These are phyloP conservation scores for Lojkania enalia DNA, from an alignment of 2,329 filamentous ascomycete species.

Conservation along the genomic window DNA sequence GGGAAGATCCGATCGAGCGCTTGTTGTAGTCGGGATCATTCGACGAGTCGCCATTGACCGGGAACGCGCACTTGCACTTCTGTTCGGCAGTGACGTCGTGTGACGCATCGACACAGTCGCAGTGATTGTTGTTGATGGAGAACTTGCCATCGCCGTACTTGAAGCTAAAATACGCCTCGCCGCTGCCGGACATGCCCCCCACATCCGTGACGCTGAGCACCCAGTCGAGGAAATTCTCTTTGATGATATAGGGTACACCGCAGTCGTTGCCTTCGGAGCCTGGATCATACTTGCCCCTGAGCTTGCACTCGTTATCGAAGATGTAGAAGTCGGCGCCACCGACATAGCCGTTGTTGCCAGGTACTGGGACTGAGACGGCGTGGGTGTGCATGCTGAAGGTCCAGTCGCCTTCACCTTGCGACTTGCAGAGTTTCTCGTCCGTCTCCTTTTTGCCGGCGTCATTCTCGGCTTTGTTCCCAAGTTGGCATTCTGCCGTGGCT, in stretches of 20 bases:
- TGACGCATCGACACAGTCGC: not conserved
- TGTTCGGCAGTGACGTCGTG: not conserved
- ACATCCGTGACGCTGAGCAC: not conserved
- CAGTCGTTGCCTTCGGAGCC: not conserved
- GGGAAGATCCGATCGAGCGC: not conserved
- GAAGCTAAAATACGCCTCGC: not conserved
- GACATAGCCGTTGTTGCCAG: slow-evolving; percentile 2
- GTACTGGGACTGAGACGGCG: not conserved
- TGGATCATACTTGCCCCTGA: slow-evolving; percentile 3
- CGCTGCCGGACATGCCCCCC: too few species aligned
- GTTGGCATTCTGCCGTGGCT: too few species aligned
- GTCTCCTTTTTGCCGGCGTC: too few species aligned
- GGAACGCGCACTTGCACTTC: not conserved
- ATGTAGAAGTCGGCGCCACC: slow-evolving; percentile 4
- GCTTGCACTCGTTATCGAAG: slow-evolving; percentile 6
- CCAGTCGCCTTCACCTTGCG: slow-evolving; percentile 8
- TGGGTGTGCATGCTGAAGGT: slow-evolving; percentile 8
- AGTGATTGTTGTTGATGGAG: not conserved
- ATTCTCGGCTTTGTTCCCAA: too few species aligned
- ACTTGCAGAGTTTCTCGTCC: slow-evolving; percentile 5
- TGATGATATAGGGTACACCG: not conserved
- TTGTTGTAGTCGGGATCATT: too few species aligned
- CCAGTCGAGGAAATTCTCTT: not conserved
- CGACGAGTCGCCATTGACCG: not conserved
- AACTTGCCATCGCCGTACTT: not conserved